phyloP scores from a whole-genome alignment of 1,139 yeast genomes.

The Geotrichum restrictum region DNA sequence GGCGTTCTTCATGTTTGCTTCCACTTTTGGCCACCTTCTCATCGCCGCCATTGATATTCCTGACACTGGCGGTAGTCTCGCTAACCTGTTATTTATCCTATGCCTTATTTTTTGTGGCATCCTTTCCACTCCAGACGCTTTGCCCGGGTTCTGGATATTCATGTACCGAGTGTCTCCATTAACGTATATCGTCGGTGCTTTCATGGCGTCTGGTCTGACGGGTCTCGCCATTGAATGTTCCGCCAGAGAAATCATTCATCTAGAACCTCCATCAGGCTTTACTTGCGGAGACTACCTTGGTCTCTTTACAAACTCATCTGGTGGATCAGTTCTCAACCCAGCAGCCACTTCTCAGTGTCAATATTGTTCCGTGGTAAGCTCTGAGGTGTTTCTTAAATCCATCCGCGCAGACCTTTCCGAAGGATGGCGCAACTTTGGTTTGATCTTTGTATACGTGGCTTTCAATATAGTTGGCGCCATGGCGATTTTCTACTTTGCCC shows the following conservation, averaged over 20 bases:
- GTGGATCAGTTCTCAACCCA: conserved; percentile 57
- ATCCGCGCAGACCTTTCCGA: conserved; percentile 47
- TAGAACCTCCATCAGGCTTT: conserved; percentile 56
- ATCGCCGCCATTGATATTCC: conserved; percentile 61
- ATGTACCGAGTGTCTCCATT: conserved; percentile 70
- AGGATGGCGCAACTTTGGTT: conserved; percentile 60
- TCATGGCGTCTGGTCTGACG: conserved; percentile 53
- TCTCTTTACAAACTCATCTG: conserved; percentile 38
- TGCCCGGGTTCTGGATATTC: conserved; percentile 65
- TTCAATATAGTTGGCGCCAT: conserved; percentile 59
- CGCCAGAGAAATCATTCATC: conserved; percentile 47
- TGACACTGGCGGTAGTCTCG: conserved; percentile 72
- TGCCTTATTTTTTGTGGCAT: conserved; percentile 81
- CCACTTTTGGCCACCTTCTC: conserved; percentile 62
- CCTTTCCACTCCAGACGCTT: conserved; percentile 53
- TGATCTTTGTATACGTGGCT: conserved; percentile 48
- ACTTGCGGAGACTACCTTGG: conserved; percentile 57
- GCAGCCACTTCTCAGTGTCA: conserved; percentile 52
- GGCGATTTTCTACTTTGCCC: conserved; percentile 52
- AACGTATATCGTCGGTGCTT: conserved; percentile 61
- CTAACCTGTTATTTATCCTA: conserved; percentile 60
- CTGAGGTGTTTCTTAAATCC: conserved; percentile 50
- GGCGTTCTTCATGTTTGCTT: conserved; percentile 55
- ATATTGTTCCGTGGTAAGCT: conserved; percentile 52
- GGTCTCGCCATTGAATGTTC: conserved; percentile 54